A percentile compares a stretch with the other conserved stretches of the same genome.
phyloP scores from a whole-genome alignment of 2,329 filamentous ascomycete genomes.

The Berkeleyomyces rouxiae region DNA sequence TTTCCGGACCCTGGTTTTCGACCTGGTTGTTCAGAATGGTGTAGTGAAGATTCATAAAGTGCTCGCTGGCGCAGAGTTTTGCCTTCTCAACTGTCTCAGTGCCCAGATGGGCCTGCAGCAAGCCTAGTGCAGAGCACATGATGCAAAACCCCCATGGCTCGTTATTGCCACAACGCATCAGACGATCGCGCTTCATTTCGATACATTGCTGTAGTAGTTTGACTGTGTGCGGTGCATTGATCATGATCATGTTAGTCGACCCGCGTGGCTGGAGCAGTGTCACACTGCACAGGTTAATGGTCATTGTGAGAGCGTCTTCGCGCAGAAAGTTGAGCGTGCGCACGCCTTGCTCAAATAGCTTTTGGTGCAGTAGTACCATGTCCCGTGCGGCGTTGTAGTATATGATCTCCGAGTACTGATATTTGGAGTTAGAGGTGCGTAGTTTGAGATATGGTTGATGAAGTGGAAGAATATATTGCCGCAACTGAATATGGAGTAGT shows the following conservation, averaged over 20 bases:
- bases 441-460: constrained; percentile 45
- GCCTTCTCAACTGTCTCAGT: constrained; percentile 39
- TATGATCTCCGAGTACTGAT: constrained; percentile 45
- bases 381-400: constrained; percentile 47
- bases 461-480: constrained; percentile 44
- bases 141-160: constrained; percentile 49
- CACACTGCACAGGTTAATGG: constrained; percentile 44
- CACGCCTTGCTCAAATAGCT: constrained; percentile 40
- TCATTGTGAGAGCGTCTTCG: constrained; percentile 41
- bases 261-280: constrained; percentile 42
- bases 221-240: constrained; percentile 42
- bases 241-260: constrained; percentile 45
- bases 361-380: constrained; percentile 44
- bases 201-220: constrained; percentile 45
- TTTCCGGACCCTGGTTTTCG: constrained; percentile 2
- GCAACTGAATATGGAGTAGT: constrained; percentile 41
- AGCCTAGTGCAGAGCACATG: constrained; percentile 42
- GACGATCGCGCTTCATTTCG: constrained; percentile 42
- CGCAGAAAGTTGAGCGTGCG: constrained; percentile 42
- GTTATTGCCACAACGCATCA: constrained; percentile 45
- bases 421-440: constrained; percentile 41
- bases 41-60: constrained; percentile 42
- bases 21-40: constrained; percentile 36
- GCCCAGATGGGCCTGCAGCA: constrained; percentile 42
- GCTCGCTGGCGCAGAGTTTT: constrained; percentile 41